A percentile compares a stretch with the other conserved stretches of the same genome.
Evolutionary conservation across 2,329 filamentous ascomycete species (phyloP).

Genomic region (Clarireedia homoeocarpa): DNA sequence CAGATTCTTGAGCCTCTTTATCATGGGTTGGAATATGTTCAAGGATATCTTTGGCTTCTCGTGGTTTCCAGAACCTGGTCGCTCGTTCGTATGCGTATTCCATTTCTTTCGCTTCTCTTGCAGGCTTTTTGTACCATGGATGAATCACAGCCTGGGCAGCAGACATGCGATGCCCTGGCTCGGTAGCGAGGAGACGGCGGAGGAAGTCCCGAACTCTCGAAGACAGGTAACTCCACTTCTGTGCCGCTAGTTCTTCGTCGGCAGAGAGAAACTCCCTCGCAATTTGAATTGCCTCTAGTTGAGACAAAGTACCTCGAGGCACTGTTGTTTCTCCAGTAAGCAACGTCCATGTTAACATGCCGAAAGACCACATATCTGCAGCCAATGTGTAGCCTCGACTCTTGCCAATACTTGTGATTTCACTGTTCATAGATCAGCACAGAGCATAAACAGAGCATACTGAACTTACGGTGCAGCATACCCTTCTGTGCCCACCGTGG

Average conservation of each 20-base stretch:
- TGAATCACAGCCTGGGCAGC: slow-evolving; percentile 30
- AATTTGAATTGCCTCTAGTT: slow-evolving; percentile 18
- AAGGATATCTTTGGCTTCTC: slow-evolving; percentile 16
- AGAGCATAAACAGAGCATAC: not conserved
- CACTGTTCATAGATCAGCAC: slow-evolving; percentile 11
- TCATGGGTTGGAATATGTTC: slow-evolving; percentile 16
- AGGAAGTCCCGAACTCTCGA: slow-evolving; percentile 26
- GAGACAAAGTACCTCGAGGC: slow-evolving; percentile 14
- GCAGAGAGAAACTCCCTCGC: slow-evolving; percentile 13
- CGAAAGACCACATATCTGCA: slow-evolving; percentile 28
- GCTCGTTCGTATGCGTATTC: slow-evolving; percentile 21
- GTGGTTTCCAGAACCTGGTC: slow-evolving; percentile 23
- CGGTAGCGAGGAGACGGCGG: slow-evolving; percentile 29
- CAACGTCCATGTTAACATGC: slow-evolving; percentile 22
- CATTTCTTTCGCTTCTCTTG: slow-evolving; percentile 18
- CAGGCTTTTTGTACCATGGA: slow-evolving; percentile 31
- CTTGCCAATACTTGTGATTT: slow-evolving; percentile 11
- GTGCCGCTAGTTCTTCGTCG: slow-evolving; percentile 4
- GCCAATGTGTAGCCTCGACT: slow-evolving; percentile 24
- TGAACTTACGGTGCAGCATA: slow-evolving; percentile 27
- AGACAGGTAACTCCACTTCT: slow-evolving; percentile 14
- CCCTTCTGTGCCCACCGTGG: slow-evolving; percentile 25
- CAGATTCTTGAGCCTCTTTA: not conserved
- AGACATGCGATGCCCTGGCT: slow-evolving; percentile 30
- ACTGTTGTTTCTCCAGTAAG: slow-evolving; percentile 21